Evolutionary conservation across 345 rosid species (phyloP).

Genomic region (Erucastrum elatum): DNA sequence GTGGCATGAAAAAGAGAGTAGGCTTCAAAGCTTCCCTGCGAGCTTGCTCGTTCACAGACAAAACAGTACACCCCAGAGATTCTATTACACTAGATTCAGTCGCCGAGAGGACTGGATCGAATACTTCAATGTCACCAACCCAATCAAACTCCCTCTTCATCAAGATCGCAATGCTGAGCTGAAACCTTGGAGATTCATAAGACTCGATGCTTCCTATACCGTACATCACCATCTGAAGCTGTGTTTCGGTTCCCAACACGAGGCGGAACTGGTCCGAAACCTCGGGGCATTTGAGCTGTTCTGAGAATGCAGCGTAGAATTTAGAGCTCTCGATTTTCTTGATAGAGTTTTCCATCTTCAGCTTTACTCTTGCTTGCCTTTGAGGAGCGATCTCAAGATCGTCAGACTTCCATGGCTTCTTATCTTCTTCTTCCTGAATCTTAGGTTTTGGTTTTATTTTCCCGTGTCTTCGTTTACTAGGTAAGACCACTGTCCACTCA

Average conservation of each 20-base stretch:
- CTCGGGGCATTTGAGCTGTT: conserved; percentile 59
- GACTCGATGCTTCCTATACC: conserved; percentile 90
- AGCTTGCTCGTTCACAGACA: conserved; percentile 76
- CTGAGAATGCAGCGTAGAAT: conserved; percentile 56
- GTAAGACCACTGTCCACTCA: conserved; percentile 81
- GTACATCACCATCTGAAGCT: conserved; percentile 68
- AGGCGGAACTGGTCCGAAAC: conserved; percentile 41
- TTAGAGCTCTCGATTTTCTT: conserved; percentile 56
- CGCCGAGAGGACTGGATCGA: conserved; percentile 76
- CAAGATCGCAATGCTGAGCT: conserved; percentile 72
- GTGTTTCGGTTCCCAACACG: conserved; percentile 58
- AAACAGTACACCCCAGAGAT: conserved; percentile 65
- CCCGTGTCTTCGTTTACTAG: conserved; percentile 50
- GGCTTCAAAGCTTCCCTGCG: conserved; percentile 66
- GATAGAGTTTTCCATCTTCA: conserved; percentile 51
- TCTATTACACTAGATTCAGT: conserved; percentile 67
- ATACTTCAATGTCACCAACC: conserved; percentile 73
- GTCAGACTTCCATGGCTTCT: conserved; percentile 53
- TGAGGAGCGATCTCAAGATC: conserved; percentile 49
- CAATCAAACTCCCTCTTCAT: conserved; percentile 71
- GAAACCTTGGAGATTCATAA: conserved; percentile 73
- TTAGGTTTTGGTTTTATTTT: conserved; percentile 37
- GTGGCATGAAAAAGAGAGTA: conserved; percentile 85
- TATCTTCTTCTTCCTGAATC: conserved; percentile 28
- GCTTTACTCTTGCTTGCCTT: conserved; percentile 56